phyloP scores from a whole-genome alignment of 164 flowering plant species.

The grape (Vitis vinifera) region ASM3070453v1 NC_081815.1:7608001-7608500 shows the following conservation, averaged over 20 bases:
- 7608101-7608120: no score
- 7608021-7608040: no score
- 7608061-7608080: no score
- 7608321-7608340: background rate
- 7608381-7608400: background rate
- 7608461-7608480: slow-evolving; percentile 56
- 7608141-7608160: background rate
- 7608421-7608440: slow-evolving; percentile 3
- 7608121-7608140: background rate
- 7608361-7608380: background rate
- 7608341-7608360: background rate
- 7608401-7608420: background rate
- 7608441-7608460: slow-evolving; percentile 63
- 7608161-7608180: slow-evolving; percentile 37
- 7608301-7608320: background rate
- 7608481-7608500: slow-evolving; percentile 56
- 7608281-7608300: background rate
- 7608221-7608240: slow-evolving; percentile 70
- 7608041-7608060: no score
- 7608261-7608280: slow-evolving; percentile 62
- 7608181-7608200: slow-evolving; percentile 65
- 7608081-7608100: no score
- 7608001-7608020: no score
- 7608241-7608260: slow-evolving; percentile 80
- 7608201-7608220: slow-evolving; percentile 63